Conservation (phyloP, 768 basidiomycete genomes). For the Suillus subaureus region DNA sequence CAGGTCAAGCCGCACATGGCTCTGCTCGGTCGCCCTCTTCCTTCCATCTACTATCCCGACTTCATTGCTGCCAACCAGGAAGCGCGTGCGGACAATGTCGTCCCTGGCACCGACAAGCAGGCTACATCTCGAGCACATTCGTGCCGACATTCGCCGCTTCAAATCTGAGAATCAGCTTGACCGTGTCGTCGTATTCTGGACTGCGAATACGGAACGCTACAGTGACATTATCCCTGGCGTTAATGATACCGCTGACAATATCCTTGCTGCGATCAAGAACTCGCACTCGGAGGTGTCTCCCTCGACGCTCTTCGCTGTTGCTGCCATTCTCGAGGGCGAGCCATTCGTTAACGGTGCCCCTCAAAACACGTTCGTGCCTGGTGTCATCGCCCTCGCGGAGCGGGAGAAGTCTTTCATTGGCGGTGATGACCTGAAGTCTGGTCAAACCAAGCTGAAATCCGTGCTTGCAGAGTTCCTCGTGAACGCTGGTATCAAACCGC, state of each 20-base stretch:
- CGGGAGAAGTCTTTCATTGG: constrained; percentile 89
- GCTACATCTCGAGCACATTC: constrained; percentile 89
- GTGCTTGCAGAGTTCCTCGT: constrained; percentile 98
- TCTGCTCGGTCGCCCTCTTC: constrained; percentile 78
- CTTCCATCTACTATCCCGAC: constrained; percentile 96
- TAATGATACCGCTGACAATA: constrained; percentile 90
- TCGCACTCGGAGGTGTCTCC: constrained; percentile 97
- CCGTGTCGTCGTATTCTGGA: constrained; percentile 95
- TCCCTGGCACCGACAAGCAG: constrained; percentile 86
- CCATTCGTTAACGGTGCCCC: constrained; percentile 98
- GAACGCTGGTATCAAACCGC: constrained; percentile 97
- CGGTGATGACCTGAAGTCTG: constrained; percentile 97
- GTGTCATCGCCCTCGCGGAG: constrained; percentile 91
- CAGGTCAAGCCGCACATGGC: constrained; percentile 90
- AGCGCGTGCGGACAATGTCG: constrained; percentile 90
- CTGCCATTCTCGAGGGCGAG: constrained; percentile 90
- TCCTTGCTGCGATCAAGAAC: constrained; percentile 77
- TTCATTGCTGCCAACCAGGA: constrained; percentile 99
- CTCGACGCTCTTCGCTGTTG: constrained; percentile 93
- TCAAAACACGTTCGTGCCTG: constrained; percentile 98
- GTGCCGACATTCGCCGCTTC: constrained; percentile 93
- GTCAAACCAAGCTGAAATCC: constrained; percentile 96
- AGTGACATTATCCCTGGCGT: constrained; percentile 91
- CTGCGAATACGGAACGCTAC: constrained; percentile 98
- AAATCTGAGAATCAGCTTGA: constrained; percentile 83